Evolutionary conservation across 495 filamentous ascomycete genomes (phyloP), one percentile per base, ranked within the genome.

Genomic region (Letharia lupina): DNA sequence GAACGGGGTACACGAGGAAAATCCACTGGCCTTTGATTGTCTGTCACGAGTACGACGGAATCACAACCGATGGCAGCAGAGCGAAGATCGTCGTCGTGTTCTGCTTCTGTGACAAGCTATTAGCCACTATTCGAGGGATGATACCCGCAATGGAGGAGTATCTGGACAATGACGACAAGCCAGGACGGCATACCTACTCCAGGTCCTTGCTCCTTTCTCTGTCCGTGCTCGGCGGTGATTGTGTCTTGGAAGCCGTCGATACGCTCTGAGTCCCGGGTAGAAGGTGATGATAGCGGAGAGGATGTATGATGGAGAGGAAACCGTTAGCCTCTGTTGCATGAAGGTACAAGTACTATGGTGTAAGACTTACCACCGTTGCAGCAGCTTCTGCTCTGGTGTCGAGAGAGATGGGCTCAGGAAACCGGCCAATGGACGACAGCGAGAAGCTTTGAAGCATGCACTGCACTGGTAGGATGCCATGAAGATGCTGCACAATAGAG

Each of bases 141-240:
- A 28, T 10, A 9, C 50, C 10, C 2, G 6, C 7, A 54, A 23
- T 23, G 13, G 52, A 56, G 18, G 31, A 37, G 4, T 8, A 35
- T 20, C 31, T 5, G 31, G 52, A 37, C 52, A 35, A 35, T 56
- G 52, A 56, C 37, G 52, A 56, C 15, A 56, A 54, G 48, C 12
- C 23, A 56, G 52, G 52, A 56, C 52, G 52, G 52, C 52, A 35
- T 56, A 56, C 52, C 52, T 56, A 31, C 37, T 56, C 15, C 28
- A 56, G 52, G 52, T 56, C 31, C 52, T 35, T 56, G 52, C 31
- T 35, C 4, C 31, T 56, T 56, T 56, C 52, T 16, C 52, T 56
- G 31, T 56, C 52, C 52, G 52, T 56, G 6, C 31, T 15, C 28
- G 13, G 52, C 28, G 31, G 52, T 18, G 31, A 35, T 20, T 56